Conservation (phyloP, 2,329 filamentous ascomycete species). For the Fusarium irregulare region DNA sequence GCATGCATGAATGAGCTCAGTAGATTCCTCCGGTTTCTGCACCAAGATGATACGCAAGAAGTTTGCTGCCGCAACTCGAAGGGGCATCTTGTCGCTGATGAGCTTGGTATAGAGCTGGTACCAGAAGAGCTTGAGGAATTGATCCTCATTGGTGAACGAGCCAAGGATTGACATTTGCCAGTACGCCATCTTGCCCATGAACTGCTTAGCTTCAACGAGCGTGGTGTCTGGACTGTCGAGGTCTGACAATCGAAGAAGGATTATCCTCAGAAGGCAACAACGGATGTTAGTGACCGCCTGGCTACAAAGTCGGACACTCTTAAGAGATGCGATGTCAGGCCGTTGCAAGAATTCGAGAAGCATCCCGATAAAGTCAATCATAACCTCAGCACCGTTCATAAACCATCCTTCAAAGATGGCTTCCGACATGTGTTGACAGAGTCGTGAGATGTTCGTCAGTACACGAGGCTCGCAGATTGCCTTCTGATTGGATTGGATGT, state of each 20-base stretch:
- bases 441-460: constrained; percentile 85
- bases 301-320: constrained; percentile 90
- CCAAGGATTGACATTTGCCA: constrained; percentile 94
- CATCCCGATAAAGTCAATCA: constrained; percentile 87
- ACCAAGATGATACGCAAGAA: constrained; percentile 93
- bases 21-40: constrained; percentile 88
- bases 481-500: constrained; percentile 77
- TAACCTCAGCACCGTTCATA: constrained; percentile 82
- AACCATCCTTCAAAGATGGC: constrained; percentile 98
- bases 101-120: constrained; percentile 94
- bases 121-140: constrained; percentile 86
- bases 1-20: constrained; percentile 77
- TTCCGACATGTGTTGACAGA: constrained; percentile 84
- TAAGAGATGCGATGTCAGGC: constrained; percentile 81
- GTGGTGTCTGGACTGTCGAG: constrained; percentile 73
- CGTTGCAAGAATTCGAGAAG: constrained; percentile 90
- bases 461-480: constrained; percentile 83
- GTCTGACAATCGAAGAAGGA: constrained; percentile 85
- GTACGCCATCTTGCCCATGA: constrained; percentile 88
- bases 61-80: constrained; percentile 82
- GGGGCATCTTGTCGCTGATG: constrained; percentile 72
- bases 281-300: constrained; percentile 83
- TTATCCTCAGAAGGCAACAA: constrained; percentile 79
- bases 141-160: constrained; percentile 80
- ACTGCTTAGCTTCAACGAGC: constrained; percentile 72